Conservation (phyloP, 2,329 filamentous ascomycete genomes). For the Penicillium sp. region DNA sequence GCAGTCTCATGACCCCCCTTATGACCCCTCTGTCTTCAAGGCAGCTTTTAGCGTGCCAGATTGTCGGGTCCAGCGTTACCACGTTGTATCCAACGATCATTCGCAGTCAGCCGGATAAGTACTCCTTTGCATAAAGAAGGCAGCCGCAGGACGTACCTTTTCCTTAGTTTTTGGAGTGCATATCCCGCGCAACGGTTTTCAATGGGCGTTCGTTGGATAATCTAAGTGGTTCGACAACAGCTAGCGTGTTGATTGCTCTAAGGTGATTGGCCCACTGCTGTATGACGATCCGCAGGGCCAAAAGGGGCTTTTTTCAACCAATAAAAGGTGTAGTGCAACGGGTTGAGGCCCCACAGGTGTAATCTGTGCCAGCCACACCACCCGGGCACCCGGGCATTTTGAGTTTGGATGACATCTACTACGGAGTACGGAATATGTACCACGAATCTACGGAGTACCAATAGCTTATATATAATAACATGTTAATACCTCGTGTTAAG, state of each 20-base stretch:
- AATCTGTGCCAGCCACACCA: not conserved
- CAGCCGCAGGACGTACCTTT: not conserved
- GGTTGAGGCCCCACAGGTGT: not conserved
- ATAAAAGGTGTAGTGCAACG: not conserved
- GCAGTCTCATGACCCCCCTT: slow-evolving; percentile 15
- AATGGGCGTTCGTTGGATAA: not conserved
- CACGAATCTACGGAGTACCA: not conserved
- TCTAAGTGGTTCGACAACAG: slow-evolving; percentile 1
- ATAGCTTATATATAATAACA: not conserved
- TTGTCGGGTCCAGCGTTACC: slow-evolving; percentile 13
- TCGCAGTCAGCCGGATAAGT: not conserved
- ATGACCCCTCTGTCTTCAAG: slow-evolving; percentile 21
- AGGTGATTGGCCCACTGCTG: slow-evolving; percentile 7
- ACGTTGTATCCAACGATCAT: not conserved
- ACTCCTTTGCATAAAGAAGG: not conserved
- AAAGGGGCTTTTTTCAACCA: slow-evolving; percentile 9
- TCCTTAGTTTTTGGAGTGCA: slow-evolving; percentile 7
- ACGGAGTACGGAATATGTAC: not conserved
- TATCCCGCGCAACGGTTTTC: slow-evolving; percentile 8
- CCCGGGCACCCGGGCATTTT: not conserved
- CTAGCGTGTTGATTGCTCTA: slow-evolving; percentile 4
- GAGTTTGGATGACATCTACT: not conserved
- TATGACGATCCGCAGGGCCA: slow-evolving; percentile 10
- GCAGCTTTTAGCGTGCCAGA: slow-evolving; percentile 17
- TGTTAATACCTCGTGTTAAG: not conserved